These are phyloP conservation scores for Leptodermis oblonga DNA, from an alignment of 257 asterid genomes.

Conservation along the genomic window DNA sequence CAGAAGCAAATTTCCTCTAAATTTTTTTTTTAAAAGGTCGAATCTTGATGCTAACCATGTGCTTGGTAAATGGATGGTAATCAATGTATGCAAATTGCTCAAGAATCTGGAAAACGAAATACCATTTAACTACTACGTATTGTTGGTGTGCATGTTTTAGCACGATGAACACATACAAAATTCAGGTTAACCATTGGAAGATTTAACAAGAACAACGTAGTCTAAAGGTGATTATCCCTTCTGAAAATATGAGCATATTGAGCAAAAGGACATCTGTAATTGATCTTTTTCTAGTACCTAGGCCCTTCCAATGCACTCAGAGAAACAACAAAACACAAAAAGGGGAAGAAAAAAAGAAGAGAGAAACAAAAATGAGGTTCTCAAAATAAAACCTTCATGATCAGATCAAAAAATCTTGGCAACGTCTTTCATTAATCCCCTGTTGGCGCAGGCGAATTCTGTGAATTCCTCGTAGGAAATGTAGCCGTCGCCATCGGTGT, in stretches of 20 bases:
- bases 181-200: not conserved
- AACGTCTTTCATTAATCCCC: conserved; percentile 69
- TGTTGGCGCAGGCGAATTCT: conserved; percentile 58
- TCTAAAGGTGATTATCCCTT: not conserved
- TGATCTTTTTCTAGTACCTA: not conserved
- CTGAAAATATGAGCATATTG: too few species aligned
- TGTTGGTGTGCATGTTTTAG: not conserved
- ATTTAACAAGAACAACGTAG: not conserved
- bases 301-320: not conserved
- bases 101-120: not conserved
- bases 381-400: not conserved
- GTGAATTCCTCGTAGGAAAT: conserved; percentile 66
- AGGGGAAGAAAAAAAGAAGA: not conserved
- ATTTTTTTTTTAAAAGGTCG: not conserved
- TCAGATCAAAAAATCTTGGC: conserved; percentile 60
- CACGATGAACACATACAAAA: not conserved
- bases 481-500: conserved; percentile 75
- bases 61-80: conserved; percentile 6
- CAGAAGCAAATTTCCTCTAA: not conserved
- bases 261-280: too few species aligned
- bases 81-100: conserved; percentile 8
- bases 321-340: not conserved
- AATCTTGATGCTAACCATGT: conserved; percentile 12
- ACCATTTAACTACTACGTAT: not conserved
- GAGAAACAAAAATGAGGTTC: too few species aligned